Evolutionary conservation across 257 asterid genomes (phyloP), one percentile per base, ranked within the genome.

Genomic region (Solanum dulcamara): DNA sequence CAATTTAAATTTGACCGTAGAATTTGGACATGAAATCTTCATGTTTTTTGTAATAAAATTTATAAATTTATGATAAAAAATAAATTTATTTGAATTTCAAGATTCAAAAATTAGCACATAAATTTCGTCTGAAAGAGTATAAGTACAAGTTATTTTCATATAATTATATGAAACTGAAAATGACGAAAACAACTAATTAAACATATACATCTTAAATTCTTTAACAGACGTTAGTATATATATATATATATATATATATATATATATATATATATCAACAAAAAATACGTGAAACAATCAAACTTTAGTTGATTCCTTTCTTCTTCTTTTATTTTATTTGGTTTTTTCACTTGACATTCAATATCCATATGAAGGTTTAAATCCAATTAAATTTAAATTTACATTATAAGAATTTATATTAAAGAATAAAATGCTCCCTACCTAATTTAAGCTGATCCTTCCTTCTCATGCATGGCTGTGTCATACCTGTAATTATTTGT

Each of bases 21-120:
- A 42, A 42, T 9, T 42, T 42, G 48, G 1, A 42, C 10, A 1
- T 4, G 4, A 12, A 44, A 10, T 44, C 0, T 44, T 44, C 14
- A 12, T 11, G 14, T 44, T 12, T 44, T 44, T 44, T 44, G 4
- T 11, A 44, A 44, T 48, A 5, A 48, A 10, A 51, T 51, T 2
- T 55, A 57, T 22, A 57, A 22, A 57, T 7, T 1, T 57, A 57
- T 22, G 0, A 9, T 22, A 0, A 51, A 22, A 57, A 0, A 55
- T 22, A 57, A 0, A 57, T 8, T 57, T 57, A 1, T 57, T 22
- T 57, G 0, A 57, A 57, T 57, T 0, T 57, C 6, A 0, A 22
- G 0, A 57, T 3, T 22, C 0, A 0, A 22, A 22, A 55, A 22
- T 10, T 57, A 18, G 2, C 62, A 20, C 62, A 20, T 17, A 1